Evolutionary conservation across 192 early-diverging fungal species (phyloP).

Genomic region (Dissophora ornata): DNA sequence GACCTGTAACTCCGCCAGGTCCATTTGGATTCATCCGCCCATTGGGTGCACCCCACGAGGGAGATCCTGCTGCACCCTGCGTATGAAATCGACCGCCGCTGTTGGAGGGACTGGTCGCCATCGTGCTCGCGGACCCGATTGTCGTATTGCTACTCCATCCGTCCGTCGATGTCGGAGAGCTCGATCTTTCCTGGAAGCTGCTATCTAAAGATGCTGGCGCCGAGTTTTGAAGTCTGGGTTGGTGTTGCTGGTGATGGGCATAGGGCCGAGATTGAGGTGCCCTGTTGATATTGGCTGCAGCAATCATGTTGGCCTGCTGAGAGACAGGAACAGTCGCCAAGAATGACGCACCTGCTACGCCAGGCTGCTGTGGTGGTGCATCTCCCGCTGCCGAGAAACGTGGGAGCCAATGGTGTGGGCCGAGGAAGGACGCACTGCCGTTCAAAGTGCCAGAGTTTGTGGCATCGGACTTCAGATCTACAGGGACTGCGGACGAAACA

Average conservation of each 20-base stretch:
- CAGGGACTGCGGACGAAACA: not conserved
- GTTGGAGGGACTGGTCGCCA: slow-evolving; percentile 2
- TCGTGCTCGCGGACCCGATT: not conserved
- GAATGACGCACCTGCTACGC: slow-evolving; percentile 12
- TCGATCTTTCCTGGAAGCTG: slow-evolving; percentile 25
- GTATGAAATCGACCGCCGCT: slow-evolving; percentile 1
- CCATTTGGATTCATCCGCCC: slow-evolving; percentile 13
- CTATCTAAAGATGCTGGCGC: slow-evolving; percentile 11
- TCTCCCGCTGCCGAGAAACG: slow-evolving; percentile 51
- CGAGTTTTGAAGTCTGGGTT: slow-evolving; percentile 7
- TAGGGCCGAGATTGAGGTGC: slow-evolving; percentile 32
- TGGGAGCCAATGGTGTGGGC: slow-evolving; percentile 38
- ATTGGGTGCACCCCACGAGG: slow-evolving; percentile 16
- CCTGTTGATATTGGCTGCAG: slow-evolving; percentile 39
- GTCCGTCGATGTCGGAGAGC: slow-evolving; percentile 9
- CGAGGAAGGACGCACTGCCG: not conserved
- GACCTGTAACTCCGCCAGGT: not conserved
- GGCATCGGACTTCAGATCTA: slow-evolving; percentile 3
- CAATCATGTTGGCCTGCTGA: slow-evolving; percentile 34
- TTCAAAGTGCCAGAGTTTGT: not conserved
- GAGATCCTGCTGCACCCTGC: not conserved
- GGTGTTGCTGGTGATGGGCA: slow-evolving; percentile 18
- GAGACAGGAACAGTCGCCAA: slow-evolving; percentile 6
- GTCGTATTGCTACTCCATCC: slow-evolving; percentile 12
- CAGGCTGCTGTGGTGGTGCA: slow-evolving; percentile 24